Conservation (phyloP, 1,139 yeast genomes). For the Trichomonascaceae sp. region DNA sequence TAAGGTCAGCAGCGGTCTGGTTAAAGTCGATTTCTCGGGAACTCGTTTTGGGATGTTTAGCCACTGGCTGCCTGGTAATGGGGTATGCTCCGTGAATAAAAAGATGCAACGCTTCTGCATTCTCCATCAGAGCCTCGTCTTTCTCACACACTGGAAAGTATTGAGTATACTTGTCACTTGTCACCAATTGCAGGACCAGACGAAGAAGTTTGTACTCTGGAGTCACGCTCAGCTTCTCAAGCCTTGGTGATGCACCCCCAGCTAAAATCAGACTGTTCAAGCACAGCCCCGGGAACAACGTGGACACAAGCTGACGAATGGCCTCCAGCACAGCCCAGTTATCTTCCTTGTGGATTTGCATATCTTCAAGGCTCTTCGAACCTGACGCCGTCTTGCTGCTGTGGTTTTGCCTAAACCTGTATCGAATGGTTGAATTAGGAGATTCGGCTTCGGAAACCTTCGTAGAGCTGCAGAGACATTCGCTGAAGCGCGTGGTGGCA, state of each 20-base stretch:
- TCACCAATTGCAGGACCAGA: conserved; percentile 20
- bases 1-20: too few relatives aligned
- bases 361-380: too few relatives aligned
- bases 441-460: too few relatives aligned
- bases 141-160: conserved; percentile 14
- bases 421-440: too few relatives aligned
- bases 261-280: conserved; percentile 17
- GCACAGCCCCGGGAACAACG: conserved; percentile 12
- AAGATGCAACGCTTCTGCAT: conserved; percentile 12
- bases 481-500: too few relatives aligned
- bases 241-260: conserved; percentile 17
- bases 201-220: conserved; percentile 23
- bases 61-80: too few relatives aligned
- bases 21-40: too few relatives aligned
- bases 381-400: too few relatives aligned
- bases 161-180: conserved; percentile 9
- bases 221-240: conserved; percentile 25
- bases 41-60: too few relatives aligned
- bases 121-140: conserved; percentile 13
- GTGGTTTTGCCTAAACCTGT: too few relatives aligned
- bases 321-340: conserved; percentile 22
- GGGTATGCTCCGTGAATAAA: conserved; percentile 8
- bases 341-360: conserved; percentile 11
- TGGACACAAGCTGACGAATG: conserved; percentile 20
- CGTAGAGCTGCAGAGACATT: too few relatives aligned